phyloP scores from a whole-genome alignment of 192 early-diverging fungal species.

The Backusella westeae region DNA sequence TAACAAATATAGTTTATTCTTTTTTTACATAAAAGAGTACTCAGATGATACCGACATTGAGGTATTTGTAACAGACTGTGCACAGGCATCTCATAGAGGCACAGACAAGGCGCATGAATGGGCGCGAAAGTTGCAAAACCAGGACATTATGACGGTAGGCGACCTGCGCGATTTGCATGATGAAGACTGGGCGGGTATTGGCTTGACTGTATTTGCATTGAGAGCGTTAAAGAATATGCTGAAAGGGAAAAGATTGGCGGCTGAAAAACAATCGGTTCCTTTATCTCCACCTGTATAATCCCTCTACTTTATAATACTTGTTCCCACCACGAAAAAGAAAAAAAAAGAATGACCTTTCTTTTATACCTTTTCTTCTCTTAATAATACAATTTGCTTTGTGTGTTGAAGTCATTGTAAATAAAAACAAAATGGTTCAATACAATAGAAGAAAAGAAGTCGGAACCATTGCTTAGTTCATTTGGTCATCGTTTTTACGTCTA shows the following conservation, averaged over 20 bases:
- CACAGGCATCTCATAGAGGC: constrained; percentile 59
- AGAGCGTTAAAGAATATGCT: constrained; percentile 54
- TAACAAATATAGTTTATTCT: too few species aligned
- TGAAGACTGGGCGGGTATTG: constrained; percentile 70
- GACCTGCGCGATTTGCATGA: constrained; percentile 72
- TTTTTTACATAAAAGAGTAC: constrained; percentile 21
- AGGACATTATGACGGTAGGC: constrained; percentile 80
- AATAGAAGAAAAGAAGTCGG: too few species aligned
- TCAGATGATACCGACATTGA: constrained; percentile 62
- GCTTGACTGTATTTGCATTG: constrained; percentile 55
- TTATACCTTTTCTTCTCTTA: neutral
- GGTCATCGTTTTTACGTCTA: too few species aligned
- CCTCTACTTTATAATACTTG: neutral
- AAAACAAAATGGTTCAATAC: too few species aligned
- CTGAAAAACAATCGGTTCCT: neutral
- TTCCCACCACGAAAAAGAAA: neutral
- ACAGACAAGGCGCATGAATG: constrained; percentile 75
- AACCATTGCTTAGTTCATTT: too few species aligned
- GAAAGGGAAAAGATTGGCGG: constrained; percentile 39
- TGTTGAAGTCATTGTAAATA: too few species aligned
- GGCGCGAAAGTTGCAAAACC: constrained; percentile 65
- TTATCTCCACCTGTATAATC: neutral
- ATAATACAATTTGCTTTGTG: too few species aligned
- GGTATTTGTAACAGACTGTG: constrained; percentile 67
- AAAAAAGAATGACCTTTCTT: neutral